phyloP scores from a whole-genome alignment of 805 yeast species.

The Wickerhamomyces ciferrii region DNA sequence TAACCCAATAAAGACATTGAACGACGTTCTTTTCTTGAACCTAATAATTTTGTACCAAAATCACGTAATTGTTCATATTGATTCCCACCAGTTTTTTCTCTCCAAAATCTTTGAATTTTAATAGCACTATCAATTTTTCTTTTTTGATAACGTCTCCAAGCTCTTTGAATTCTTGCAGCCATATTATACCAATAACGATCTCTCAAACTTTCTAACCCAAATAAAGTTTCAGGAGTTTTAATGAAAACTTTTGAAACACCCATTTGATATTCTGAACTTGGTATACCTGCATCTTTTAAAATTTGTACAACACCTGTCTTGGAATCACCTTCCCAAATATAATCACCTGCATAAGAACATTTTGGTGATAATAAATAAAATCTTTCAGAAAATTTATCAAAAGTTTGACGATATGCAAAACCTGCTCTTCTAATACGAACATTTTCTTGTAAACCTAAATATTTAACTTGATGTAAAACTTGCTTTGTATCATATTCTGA shows the following conservation, averaged over 20 bases:
- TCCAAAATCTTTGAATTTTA: constrained; percentile 76
- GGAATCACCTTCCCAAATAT: constrained; percentile 59
- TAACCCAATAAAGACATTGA: constrained; percentile 82
- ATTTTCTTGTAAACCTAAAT: constrained; percentile 93
- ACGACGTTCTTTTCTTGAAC: constrained; percentile 82
- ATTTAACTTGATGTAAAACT: constrained; percentile 93
- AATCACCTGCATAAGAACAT: constrained; percentile 90
- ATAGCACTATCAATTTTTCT: constrained; percentile 85
- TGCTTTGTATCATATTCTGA: constrained; percentile 83
- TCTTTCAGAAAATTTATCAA: constrained; percentile 92
- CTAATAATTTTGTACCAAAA: constrained; percentile 66
- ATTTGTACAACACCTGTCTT: constrained; percentile 48
- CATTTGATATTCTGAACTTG: constrained; percentile 77
- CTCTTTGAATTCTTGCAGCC: constrained; percentile 97
- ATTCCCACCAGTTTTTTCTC: constrained; percentile 75
- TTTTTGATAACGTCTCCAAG: constrained; percentile 83
- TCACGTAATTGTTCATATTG: constrained; percentile 82
- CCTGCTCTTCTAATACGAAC: constrained; percentile 98
- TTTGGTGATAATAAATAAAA: constrained; percentile 82
- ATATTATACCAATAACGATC: constrained; percentile 97
- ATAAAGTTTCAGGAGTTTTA: constrained; percentile 94
- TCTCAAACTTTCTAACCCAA: constrained; percentile 92
- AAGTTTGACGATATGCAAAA: constrained; percentile 94
- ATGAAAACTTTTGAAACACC: constrained; percentile 92
- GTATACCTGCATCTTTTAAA: constrained; percentile 60